A percentile compares a stretch with the other conserved stretches of the same genome.
phyloP scores from a whole-genome alignment of 345 rosid genomes.

The Hirschfeldia incana region DNA sequence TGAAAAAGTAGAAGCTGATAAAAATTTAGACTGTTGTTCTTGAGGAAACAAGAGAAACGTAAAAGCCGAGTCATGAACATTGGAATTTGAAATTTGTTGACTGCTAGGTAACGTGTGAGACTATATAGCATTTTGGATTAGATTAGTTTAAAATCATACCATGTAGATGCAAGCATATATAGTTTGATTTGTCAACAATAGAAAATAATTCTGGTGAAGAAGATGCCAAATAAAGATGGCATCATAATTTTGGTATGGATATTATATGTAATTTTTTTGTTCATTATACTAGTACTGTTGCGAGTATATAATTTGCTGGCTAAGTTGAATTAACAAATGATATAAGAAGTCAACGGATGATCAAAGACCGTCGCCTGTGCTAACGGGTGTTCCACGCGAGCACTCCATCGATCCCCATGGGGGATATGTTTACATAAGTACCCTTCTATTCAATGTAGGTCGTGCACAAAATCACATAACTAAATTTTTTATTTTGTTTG shows the following conservation, averaged over 20 bases:
- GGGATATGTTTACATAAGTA: neutral
- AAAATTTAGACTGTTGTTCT: neutral
- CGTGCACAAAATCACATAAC: neutral
- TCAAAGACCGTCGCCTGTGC: neutral
- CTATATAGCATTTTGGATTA: too few species aligned
- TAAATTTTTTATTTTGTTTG: neutral
- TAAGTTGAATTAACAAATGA: slow-evolving; percentile 1
- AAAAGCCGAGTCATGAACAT: neutral
- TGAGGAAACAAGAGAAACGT: neutral
- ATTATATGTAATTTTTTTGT: neutral
- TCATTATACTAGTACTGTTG: neutral
- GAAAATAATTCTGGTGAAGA: slow-evolving; percentile 1
- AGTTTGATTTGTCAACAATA: neutral
- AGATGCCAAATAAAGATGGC: neutral
- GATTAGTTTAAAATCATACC: neutral
- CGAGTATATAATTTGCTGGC: slow-evolving; percentile 1
- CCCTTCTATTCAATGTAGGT: neutral
- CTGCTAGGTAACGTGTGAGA: too few species aligned
- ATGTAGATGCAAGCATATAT: neutral
- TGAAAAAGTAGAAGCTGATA: neutral
- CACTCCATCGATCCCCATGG: neutral
- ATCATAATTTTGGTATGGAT: neutral
- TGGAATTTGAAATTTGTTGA: too few species aligned
- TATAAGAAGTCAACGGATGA: neutral
- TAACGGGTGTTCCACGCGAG: slow-evolving; percentile 10